A percentile compares a stretch with the other conserved stretches of the same genome.
These are phyloP conservation scores for Cucurbitaria berberidis DNA, from an alignment of 2,329 filamentous ascomycete genomes.

Conservation along the genomic window DNA sequence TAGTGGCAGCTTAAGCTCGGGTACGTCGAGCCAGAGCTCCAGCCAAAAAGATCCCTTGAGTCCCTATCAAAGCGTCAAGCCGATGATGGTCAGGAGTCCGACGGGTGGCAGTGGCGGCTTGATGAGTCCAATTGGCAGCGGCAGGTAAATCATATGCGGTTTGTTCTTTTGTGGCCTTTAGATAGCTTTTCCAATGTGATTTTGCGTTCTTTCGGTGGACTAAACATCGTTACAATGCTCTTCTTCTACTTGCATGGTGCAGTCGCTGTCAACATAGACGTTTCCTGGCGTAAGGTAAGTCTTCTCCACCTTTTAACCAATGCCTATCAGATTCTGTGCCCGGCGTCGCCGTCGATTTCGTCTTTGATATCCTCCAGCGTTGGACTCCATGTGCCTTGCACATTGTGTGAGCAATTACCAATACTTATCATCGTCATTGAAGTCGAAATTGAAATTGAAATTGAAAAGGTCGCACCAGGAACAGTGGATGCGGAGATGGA, in stretches of 20 bases:
- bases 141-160: slow-evolving; percentile 25
- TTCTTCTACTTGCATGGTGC: neutral
- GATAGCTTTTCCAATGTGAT: slow-evolving; percentile 36
- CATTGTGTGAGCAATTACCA: too few relatives aligned
- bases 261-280: too few relatives aligned
- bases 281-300: neutral
- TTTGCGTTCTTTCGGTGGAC: slow-evolving; percentile 25
- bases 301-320: neutral
- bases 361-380: neutral
- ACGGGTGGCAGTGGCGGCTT: slow-evolving; percentile 38
- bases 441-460: too few relatives aligned
- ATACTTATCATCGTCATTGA: too few relatives aligned
- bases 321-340: neutral
- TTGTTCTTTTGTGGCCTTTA: slow-evolving; percentile 24
- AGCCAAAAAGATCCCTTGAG: slow-evolving; percentile 50
- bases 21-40: slow-evolving; percentile 48
- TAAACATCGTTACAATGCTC: neutral
- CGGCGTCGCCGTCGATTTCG: neutral
- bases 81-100: slow-evolving; percentile 42
- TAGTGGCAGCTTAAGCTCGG: slow-evolving; percentile 56
- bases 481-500: too few relatives aligned
- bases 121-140: slow-evolving; percentile 40
- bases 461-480: too few relatives aligned
- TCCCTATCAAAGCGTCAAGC: slow-evolving; percentile 43
- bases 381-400: neutral